Evolutionary conservation across 371 early-diverging fungal genomes (phyloP).

Genomic region (Lichtheimia corymbifera): DNA sequence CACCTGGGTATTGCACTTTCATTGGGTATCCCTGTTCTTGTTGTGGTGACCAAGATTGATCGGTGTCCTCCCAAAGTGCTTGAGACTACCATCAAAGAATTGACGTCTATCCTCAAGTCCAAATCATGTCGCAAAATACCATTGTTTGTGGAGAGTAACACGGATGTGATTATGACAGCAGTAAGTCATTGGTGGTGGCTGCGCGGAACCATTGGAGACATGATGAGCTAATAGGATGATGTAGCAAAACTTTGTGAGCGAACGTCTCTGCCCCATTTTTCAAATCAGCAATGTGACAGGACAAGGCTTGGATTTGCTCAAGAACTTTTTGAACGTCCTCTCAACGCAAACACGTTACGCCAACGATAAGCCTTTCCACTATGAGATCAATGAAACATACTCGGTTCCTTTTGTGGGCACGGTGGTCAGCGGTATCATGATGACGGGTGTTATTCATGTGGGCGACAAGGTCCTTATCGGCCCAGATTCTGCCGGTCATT

Average conservation of each 20-base stretch:
- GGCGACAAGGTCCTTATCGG: constrained; percentile 87
- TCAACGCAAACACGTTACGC: constrained; percentile 73
- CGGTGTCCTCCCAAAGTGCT: constrained; percentile 88
- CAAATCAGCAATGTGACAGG: constrained; percentile 93
- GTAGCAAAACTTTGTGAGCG: constrained; percentile 76
- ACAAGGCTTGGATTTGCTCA: constrained; percentile 79
- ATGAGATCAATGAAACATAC: constrained; percentile 88
- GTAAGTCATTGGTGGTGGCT: no score
- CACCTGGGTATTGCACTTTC: constrained; percentile 90
- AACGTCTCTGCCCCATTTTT: constrained; percentile 92
- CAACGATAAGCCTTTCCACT: constrained; percentile 64
- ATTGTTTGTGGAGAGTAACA: constrained; percentile 73
- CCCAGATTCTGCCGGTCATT: constrained; percentile 83
- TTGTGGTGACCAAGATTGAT: constrained; percentile 91
- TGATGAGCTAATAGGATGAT: not conserved
- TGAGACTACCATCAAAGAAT: constrained; percentile 80
- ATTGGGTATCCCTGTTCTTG: constrained; percentile 83
- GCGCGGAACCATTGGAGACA: no score
- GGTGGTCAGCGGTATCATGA: constrained; percentile 73
- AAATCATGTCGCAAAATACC: constrained; percentile 92
- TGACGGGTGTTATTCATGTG: constrained; percentile 66
- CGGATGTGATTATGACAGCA: constrained; percentile 81
- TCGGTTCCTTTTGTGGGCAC: constrained; percentile 91
- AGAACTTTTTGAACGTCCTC: constrained; percentile 81
- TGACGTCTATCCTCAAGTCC: constrained; percentile 81